phyloP scores from a whole-genome alignment of 768 basidiomycete genomes.

The Cystobasidium tubakii region DNA sequence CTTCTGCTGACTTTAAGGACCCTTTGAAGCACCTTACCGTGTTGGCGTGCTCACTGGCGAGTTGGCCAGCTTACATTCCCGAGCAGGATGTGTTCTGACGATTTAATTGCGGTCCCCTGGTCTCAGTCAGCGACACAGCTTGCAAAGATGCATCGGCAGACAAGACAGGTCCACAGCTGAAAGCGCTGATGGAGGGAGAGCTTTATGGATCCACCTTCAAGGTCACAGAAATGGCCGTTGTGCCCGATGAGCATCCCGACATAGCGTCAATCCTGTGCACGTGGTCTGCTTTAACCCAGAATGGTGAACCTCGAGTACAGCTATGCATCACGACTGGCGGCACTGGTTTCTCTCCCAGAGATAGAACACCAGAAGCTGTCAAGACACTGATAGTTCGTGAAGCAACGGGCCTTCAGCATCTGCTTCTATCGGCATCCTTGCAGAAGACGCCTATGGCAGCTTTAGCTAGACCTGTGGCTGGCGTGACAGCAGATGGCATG shows the following conservation, averaged over 20 bases:
- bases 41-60: conserved; percentile 34
- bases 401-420: conserved; percentile 65
- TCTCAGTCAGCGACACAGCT: conserved; percentile 35
- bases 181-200: background rate
- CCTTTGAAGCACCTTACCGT: conserved; percentile 23
- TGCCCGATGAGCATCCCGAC: conserved; percentile 29
- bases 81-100: background rate
- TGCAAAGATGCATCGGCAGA: conserved; percentile 8
- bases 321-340: conserved; percentile 79
- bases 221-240: conserved; percentile 21
- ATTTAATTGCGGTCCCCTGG: background rate
- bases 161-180: conserved; percentile 27
- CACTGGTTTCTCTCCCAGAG: conserved; percentile 75
- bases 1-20: too few species aligned
- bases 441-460: conserved; percentile 72
- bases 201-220: background rate
- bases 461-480: conserved; percentile 74
- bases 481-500: conserved; percentile 59
- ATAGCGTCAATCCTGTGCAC: background rate
- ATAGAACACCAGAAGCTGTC: conserved; percentile 68
- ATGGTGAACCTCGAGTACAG: conserved; percentile 53
- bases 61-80: background rate
- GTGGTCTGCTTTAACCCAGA: conserved; percentile 7
- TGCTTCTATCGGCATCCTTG: conserved; percentile 64
- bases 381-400: conserved; percentile 46